Base-by-base conservation (phyloP, 2,329 filamentous ascomycete species). In the Biscogniauxia mediterranea region DNA sequence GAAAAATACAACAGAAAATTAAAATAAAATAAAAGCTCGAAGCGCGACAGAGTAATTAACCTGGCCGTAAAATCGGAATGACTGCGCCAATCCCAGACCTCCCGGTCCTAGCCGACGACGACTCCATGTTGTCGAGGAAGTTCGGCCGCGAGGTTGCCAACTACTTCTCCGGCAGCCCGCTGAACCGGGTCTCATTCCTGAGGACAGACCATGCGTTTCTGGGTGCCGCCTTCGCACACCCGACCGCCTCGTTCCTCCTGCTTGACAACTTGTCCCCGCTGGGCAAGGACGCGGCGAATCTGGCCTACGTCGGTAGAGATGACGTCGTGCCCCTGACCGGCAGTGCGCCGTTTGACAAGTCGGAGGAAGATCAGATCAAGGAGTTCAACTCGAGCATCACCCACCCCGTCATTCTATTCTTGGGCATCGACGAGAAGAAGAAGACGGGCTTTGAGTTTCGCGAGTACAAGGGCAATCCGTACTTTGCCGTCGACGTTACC, bases 401-500 rank as follows among this genome's bases (percentile, higher is more conserved):
- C 17, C 76, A 81, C 20, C 89, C 93, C 2, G 83, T 92, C 64
- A 80, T 97, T 56, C 81, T 98, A 57, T 97, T 98, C 73, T 79
- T 98, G 26, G 94, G 94, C 0, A 77, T 97, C 54, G 87, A 96
- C 67, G 92, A 96, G 69, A 76, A 75, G 68, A 64, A 74, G 52
- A 71, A 74, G 19, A 69, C 72, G 28, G 83, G 79, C 0, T 84
- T 90, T 56, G 71, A 81, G 61, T 89, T 89, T 71, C 87, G 86
- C 62, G 86, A 86, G 54, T 96, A 96, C 73, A 84, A 81, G 38
- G 95, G 94, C 2, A 83, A 84, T 55, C 93, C 95, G 1, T 96
- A 88, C 55, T 99, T 98, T 73, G 94, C 93, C 1, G 76, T 99
- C 13, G 95, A 98, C 73, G 84, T 97, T 20, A 96, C 93, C 2